Base-by-base conservation (phyloP, 805 yeast genomes). In the Saccharomycopsis oosterbeekiorum region DNA sequence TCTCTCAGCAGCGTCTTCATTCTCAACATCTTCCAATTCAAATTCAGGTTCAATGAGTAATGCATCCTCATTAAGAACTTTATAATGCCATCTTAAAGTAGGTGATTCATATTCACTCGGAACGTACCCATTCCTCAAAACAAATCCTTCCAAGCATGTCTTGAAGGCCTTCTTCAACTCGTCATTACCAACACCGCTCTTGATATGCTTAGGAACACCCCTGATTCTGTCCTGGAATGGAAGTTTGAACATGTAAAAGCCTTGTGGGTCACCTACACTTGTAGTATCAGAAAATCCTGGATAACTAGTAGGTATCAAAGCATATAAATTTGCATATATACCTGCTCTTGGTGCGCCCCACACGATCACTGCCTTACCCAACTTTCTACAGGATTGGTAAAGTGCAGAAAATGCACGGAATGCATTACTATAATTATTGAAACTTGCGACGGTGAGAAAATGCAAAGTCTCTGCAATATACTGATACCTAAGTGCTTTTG, bases 161-260 rank as follows among this genome's bases (percentile, higher is more conserved):
- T 57, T 70, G 60, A 71, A 69, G 59, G 61, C 65, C 59, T 64
- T 67, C 5, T 66, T 65, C 12, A 74, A 59, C 8, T 59, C 65
- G 43, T 64, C 71, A 42, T 65, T 70, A 14, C 62, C 60, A 37
- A 60, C 55, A 8, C 59, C 67, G 3, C 62, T 43, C 47, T 55
- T 57, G 60, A 65, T 43, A 4, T 67, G 53, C 1, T 65, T 62
- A 0, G 97, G 97, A 3, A 83, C 70, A 40, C 80, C 77, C 58
- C 97, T 76, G 2, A 90, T 71, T 69, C 89, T 93, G 66, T 90
- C 96, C 15, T 82, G 72, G 76, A 81, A 87, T 0, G 98, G 97
- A 24, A 88, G 67, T 37, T 79, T 77, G 9, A 87, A 77, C 60
- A 91, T 70, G 57, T 85, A 83, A 64, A 93, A 81, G 0, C 97